Evolutionary conservation across 768 basidiomycete species (phyloP), one percentile per base, ranked within the genome.

Genomic region (Mycena kentingensis): DNA sequence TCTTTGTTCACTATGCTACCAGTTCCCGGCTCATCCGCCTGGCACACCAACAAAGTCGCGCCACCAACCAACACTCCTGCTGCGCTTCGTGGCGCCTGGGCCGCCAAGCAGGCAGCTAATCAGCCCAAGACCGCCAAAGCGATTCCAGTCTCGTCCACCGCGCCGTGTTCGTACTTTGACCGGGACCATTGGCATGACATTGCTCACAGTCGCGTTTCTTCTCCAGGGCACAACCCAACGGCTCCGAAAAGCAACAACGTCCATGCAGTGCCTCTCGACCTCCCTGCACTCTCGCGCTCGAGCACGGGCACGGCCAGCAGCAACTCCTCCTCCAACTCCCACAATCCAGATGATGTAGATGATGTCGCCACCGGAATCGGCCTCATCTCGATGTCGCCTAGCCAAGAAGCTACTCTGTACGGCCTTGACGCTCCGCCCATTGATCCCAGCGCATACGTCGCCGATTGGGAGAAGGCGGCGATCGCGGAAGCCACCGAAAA

Each of bases 1-100:
- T 26, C 15, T 24, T 39, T 24, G 43, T 27, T 34, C 5, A 15
- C 27, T 16, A 24, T 41, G 12, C 34, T 31, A 45, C 19, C 46
- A 74, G 75, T 76, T 13, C 71, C 73, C 31, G 75, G 75, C 19
- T 77, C 75, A 8, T 53, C 66, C 0, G 54, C 56, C 12, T 76
- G 76, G 76, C 63, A 61, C 22, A 52, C 52, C 12, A 46, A 61
- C 29, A 70, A 70, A 35, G 32, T 19, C 35, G 55, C 49, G 11
- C 51, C 60, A 4, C 15, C 57, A 2, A 38, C 53, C 22, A 38
- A 48, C 18, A 50, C 62, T 3, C 53, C 55, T 12, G 39, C 52
- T 10, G 53, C 55, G 24, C 42, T 55, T 45, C 53, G 46, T 22
- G 53, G 49, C 8, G 64, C 64, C 1, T 68, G 67, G 65, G 57